Evolutionary conservation across 192 early-diverging fungal genomes (phyloP), one percentile per base, ranked within the genome.

Genomic region (Oehlia diaphana): DNA sequence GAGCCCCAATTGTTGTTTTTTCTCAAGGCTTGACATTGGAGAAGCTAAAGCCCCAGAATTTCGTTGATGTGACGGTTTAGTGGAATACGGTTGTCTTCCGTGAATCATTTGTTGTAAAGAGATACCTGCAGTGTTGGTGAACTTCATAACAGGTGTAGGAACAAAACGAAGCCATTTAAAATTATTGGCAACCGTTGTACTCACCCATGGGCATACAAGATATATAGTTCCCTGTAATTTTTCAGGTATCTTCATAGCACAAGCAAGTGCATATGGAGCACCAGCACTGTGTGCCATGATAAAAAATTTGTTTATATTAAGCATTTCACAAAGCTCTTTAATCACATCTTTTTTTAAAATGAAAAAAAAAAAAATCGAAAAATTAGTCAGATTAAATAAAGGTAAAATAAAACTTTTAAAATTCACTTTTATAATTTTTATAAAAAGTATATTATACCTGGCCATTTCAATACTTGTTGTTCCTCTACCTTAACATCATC

Each of bases 231-330:
- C 84, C 16, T 83, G 78, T 23, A 85, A 71, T 76, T 80, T 76
- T 35, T 82, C 31, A 53, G 82, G 82, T 39, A 85, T 77, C 72
- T 81, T 69, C 0, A 85, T 71, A 14, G 82, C 84, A 78, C 84
- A 85, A 62, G 84, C 82, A 80, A 85, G 82, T 23, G 84, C 84
- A 42, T 85, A 83, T 63, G 83, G 82, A 21, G 84, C 84, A n/a
- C 84, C 84, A 78, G 82, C 82, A 19, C 81, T 82, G 58, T 85
- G 84, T n/a, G 82, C 84, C 79, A 85, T 85, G 33, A 85, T 72
- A 23, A 82, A 85, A 61, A 85, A 85, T 71, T 85, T 83, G 65
- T 82, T 73, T 79, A 85, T 85, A 72, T 82, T 81, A 71, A 85
- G 80, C 12, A 82, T 82, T 65, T 85, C 77, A n/a, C 82, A 82